These are phyloP conservation scores for Waltergamsia citrina DNA, from an alignment of 2,329 filamentous ascomycete genomes.

Conservation along the genomic window DNA sequence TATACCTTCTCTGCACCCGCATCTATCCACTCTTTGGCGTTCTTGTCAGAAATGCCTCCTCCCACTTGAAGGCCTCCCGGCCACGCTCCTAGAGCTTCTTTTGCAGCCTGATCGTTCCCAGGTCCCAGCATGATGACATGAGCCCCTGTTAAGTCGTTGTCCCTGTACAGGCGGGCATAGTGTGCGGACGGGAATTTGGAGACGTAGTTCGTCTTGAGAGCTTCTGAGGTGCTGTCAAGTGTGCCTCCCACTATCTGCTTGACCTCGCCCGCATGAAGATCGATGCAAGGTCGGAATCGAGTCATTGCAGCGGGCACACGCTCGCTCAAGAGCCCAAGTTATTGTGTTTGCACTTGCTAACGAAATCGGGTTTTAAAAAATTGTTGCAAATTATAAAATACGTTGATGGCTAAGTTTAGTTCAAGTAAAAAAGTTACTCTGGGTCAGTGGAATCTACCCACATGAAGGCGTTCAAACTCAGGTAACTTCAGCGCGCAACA, in stretches of 20 bases:
- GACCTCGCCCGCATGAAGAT: conserved; percentile 92
- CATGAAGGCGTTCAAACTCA: too few species aligned
- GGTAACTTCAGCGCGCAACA: too few species aligned
- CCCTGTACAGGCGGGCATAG: conserved; percentile 74
- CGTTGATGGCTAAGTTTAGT: too few species aligned
- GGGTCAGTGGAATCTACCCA: too few species aligned
- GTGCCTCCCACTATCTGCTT: conserved; percentile 98
- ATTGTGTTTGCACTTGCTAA: too few species aligned
- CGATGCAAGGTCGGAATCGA: conserved; percentile 90
- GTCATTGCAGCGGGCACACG: too few species aligned
- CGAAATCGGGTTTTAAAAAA: too few species aligned
- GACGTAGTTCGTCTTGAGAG: conserved; percentile 85
- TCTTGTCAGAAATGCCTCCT: conserved; percentile 82
- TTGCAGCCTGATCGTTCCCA: conserved; percentile 73
- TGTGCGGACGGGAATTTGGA: conserved; percentile 73
- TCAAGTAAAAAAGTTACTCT: too few species aligned
- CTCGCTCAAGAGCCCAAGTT: too few species aligned
- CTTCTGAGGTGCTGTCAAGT: conserved; percentile 55
- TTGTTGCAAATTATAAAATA: too few species aligned
- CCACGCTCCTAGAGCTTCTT: conserved; percentile 71
- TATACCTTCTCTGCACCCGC: conserved; percentile 79
- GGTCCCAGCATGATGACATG: conserved; percentile 97
- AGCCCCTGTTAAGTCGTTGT: conserved; percentile 64
- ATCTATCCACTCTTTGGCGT: conserved; percentile 80
- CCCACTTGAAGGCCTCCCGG: conserved; percentile 76